Evolutionary conservation across 2,329 filamentous ascomycete species (phyloP), one percentile per base, ranked within the genome.

Genomic region (Venturia nashicola): DNA sequence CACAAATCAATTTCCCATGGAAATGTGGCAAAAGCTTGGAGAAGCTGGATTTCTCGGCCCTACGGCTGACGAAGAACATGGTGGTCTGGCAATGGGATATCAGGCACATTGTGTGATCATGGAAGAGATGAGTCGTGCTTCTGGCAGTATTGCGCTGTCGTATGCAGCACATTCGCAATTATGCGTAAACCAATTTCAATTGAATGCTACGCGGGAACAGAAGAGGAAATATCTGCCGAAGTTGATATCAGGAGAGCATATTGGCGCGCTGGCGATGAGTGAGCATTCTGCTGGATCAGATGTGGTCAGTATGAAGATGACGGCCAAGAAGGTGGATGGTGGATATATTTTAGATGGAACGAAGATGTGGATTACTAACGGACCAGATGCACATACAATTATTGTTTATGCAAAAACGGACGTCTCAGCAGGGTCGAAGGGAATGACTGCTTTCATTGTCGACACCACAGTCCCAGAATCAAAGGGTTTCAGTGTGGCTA

Each of bases 311-410:
- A 97, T 97, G 93, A 90, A 92, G 74, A 95, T 87, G 55, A 87
- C 84, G 3, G 93, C 92, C 0, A 88, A 85, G 73, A 81, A 84
- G 67, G 89, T 90, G 12, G 89, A 94, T 70, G 92, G 91, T 43
- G 93, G 93, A 36, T 97, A 89, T 74, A 67, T 92, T 23, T 79
- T 99, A 64, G 91, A 92, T 71, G 93, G 92, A 40, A 90, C 87
- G 66, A 97, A 99, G 82, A 97, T 97, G 93, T 99, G 93, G 93
- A 99, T 99, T 73, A 99, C 93, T 67, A 99, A 99, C 76, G 85
- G 93, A 5, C 93, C 93, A 0, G 92, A 97, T 73, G 94, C 94
- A n/a, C 84, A 96, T 74, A 81, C 88, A 51, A 86, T 97, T 64
- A 86, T 99, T 63, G 91, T 99, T n/a, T 99, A 99, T 75, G 93